Evolutionary conservation across 108 stramenopile species (phyloP), one percentile per base, ranked within the genome.

Genomic region (Phaeodactylum tricornutum): DNA sequence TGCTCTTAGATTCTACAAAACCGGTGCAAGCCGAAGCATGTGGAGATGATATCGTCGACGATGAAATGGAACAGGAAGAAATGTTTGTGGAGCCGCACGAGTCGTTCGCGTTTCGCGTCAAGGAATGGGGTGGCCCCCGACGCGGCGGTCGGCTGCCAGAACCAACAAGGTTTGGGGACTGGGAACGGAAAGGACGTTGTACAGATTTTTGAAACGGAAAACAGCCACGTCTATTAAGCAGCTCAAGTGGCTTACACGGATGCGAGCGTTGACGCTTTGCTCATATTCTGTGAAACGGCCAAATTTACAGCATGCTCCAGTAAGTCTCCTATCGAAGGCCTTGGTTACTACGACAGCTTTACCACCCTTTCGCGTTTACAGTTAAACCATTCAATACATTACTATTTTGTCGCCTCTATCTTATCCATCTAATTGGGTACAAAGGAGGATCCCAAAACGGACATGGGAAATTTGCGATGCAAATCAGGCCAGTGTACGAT

Each of bases 121-220:
- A 33, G 46, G 97, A 98, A 64, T 98, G 95, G 95, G 95, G 95
- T 39, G 97, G 97, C 7, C 97, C 97, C 7, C 66, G 88, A 23
- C 63, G 95, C 35, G 97, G 97, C 11, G 97, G 97, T 28, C 48
- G 64, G 42, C 48, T 93, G 26, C 64, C 82, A 17, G 97, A 98
- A 62, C 97, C 97, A 9, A 98, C 97, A 20, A 66, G 97, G 21
- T 98, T 85, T 71, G 97, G 97, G 9, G 97, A 98, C 68, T 98
- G 97, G 97, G 97, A 98, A 66, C 77, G 97, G 23, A 92, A 95
- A 57, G 97, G 97, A 1, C 64, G 97, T 11, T 93, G 90, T 43
- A 85, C 92, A 11, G 97, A 98, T 61, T 98, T 98, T 60, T 88
- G 51, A 69, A 60, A 41, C n/a, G n/a, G n/a, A n/a, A n/a, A n/a